Base-by-base conservation (phyloP, 2,329 filamentous ascomycete species). In the Aspergillus sp. region DNA sequence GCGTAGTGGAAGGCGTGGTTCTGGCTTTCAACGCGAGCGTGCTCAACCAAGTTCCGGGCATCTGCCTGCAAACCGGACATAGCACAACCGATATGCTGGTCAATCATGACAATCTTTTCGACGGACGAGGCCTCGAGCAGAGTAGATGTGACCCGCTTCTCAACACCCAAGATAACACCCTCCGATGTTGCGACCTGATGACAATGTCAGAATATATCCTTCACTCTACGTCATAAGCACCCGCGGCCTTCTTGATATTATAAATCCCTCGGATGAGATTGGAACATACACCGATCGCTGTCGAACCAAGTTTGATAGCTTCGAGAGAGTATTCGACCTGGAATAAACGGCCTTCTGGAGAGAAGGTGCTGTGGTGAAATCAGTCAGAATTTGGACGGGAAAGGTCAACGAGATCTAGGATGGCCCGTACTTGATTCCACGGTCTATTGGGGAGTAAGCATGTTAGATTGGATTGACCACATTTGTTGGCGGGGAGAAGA, bases 321-420 rank as follows among this genome's bases (percentile, higher is more conserved):
- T 98, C 93, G 72, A 98, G 86, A 51, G 93, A 97, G 83, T 98
- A 98, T 86, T 98, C 93, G 78, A 98, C 93, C 79, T 98, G 93
- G 82, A 98, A 98, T 72, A 98, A 88, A 74, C 93, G 93, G 66
- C 93, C 93, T 82, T 98, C 93, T 53, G 93, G 93, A 63, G 93
- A 98, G 83, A 98, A 98, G 81, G 93, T 98, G 82, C 88, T 94
- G 69, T 51, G 7, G 43, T 49, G 15, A 46, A 43, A 12, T 44
- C 55, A 51, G 61, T 66, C 50, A 62, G 58, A 53, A n/a, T 19
- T n/a, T 48, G 17, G 45, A 50, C 44, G 19, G 44, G 44, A 42
- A 30, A 54, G 49, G 42, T 43, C 7, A 43, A 30, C 13, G 9
- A 45, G 41, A 17, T 27, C 33, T 39, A 32, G 7, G 30, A 43